Evolutionary conservation across 805 yeast genomes (phyloP).

Genomic region (Kodamaea kaohsiungensis): DNA sequence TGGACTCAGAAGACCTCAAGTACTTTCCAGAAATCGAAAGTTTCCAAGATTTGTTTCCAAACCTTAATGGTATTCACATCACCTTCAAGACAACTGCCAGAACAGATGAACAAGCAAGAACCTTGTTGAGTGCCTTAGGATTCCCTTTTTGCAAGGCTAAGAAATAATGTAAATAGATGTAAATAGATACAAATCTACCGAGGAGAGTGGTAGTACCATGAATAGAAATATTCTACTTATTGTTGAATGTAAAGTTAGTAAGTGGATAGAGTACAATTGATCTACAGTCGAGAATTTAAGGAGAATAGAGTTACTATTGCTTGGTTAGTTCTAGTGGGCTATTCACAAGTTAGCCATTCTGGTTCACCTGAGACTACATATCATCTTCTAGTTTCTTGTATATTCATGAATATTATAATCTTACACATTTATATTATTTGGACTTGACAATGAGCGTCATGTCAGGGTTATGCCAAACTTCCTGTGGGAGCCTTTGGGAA

Average conservation of each 20-base stretch:
- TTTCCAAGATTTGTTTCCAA: conserved; percentile 87
- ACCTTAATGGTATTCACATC: conserved; percentile 81
- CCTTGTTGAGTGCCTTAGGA: conserved; percentile 77
- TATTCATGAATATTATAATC: neutral
- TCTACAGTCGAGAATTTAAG: too few relatives aligned
- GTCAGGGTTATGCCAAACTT: neutral
- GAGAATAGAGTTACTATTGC: too few relatives aligned
- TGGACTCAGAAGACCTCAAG: conserved; percentile 72
- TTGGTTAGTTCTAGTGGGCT: too few relatives aligned
- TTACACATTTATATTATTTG: too few relatives aligned
- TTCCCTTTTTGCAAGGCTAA: conserved; percentile 56
- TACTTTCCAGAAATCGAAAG: conserved; percentile 92
- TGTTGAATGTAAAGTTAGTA: neutral
- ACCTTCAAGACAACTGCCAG: conserved; percentile 87
- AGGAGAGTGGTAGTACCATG: neutral
- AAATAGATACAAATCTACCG: conserved; percentile 2
- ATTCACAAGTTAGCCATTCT: too few relatives aligned
- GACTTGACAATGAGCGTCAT: too few relatives aligned
- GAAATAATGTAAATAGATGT: conserved; percentile 4
- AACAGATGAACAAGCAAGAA: conserved; percentile 86
- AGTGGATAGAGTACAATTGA: too few relatives aligned
- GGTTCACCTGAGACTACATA: too few relatives aligned
- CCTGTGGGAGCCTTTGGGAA: conserved; percentile 16
- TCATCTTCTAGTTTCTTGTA: neutral
- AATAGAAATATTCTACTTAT: neutral